These are phyloP conservation scores for Fusarium sp. DNA, from an alignment of 2,329 filamentous ascomycete genomes.

Conservation along the genomic window DNA sequence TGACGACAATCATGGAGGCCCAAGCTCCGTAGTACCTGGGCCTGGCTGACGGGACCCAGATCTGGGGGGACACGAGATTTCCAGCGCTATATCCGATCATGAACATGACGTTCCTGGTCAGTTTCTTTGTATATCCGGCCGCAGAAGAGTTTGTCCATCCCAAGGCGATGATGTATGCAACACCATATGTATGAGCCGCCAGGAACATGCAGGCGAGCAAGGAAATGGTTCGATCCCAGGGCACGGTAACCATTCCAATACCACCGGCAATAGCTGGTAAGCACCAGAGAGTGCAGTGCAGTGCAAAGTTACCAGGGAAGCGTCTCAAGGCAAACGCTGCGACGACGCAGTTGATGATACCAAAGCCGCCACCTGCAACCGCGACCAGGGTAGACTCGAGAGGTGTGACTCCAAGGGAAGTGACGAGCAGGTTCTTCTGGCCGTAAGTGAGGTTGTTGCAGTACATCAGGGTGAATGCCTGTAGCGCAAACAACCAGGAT, in stretches of 20 bases:
- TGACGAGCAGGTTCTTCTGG: slow-evolving; percentile 53
- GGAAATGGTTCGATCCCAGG: slow-evolving; percentile 38
- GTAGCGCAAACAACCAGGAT: slow-evolving; percentile 47
- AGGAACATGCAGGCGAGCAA: slow-evolving; percentile 41
- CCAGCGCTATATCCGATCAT: slow-evolving; percentile 51
- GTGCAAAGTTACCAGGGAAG: slow-evolving; percentile 47
- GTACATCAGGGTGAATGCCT: slow-evolving; percentile 49
- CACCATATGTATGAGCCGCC: slow-evolving; percentile 49
- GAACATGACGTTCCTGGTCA: slow-evolving; percentile 55
- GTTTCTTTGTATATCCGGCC: slow-evolving; percentile 57
- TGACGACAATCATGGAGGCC: slow-evolving; percentile 41
- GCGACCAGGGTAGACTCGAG: slow-evolving; percentile 54
- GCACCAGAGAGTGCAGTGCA: slow-evolving; percentile 44
- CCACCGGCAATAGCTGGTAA: slow-evolving; percentile 41
- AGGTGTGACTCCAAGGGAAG: slow-evolving; percentile 50
- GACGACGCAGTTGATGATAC: slow-evolving; percentile 46
- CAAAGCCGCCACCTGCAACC: slow-evolving; percentile 51
- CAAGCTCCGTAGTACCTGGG: slow-evolving; percentile 45
- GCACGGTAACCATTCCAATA: slow-evolving; percentile 43
- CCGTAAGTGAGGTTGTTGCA: slow-evolving; percentile 54
- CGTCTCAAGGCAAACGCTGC: slow-evolving; percentile 46
- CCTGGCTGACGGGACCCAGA: slow-evolving; percentile 46
- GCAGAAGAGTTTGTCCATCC: slow-evolving; percentile 52
- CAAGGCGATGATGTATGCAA: slow-evolving; percentile 45
- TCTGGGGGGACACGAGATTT: slow-evolving; percentile 52